phyloP scores from a whole-genome alignment of 768 basidiomycete genomes.

The Mycena chlorophos region DNA sequence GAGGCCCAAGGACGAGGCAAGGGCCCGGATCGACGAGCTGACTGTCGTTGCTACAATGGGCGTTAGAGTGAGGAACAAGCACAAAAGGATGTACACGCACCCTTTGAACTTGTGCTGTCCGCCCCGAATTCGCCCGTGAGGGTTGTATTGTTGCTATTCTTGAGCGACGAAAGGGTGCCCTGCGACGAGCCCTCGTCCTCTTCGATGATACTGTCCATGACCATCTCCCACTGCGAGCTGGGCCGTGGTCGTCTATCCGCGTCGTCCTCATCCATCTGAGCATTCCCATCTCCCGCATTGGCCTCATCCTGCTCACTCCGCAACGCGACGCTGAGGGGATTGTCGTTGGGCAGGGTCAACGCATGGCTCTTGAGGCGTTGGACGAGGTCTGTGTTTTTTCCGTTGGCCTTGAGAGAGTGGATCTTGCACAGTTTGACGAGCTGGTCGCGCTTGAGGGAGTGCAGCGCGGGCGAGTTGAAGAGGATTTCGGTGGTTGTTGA shows the following conservation, averaged over 20 bases:
- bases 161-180: slow-evolving; percentile 50
- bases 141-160: slow-evolving; percentile 29
- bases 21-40: slow-evolving; percentile 69
- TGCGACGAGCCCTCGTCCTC: slow-evolving; percentile 61
- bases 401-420: slow-evolving; percentile 74
- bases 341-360: slow-evolving; percentile 55
- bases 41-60: slow-evolving; percentile 53
- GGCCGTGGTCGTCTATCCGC: slow-evolving; percentile 48
- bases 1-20: slow-evolving; percentile 75
- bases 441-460: slow-evolving; percentile 82
- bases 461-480: slow-evolving; percentile 81
- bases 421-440: slow-evolving; percentile 84
- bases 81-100: slow-evolving; percentile 37
- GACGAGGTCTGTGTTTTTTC: slow-evolving; percentile 78
- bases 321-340: slow-evolving; percentile 55
- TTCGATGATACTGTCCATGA: slow-evolving; percentile 77
- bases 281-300: slow-evolving; percentile 28
- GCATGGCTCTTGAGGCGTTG: slow-evolving; percentile 69
- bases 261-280: slow-evolving; percentile 32
- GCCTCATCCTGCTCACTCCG: slow-evolving; percentile 46
- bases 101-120: slow-evolving; percentile 50
- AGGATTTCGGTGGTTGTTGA: slow-evolving; percentile 76
- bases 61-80: slow-evolving; percentile 8
- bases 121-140: slow-evolving; percentile 73
- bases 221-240: slow-evolving; percentile 81